Evolutionary conservation across 495 filamentous ascomycete genomes (phyloP), one percentile per base, ranked within the genome.

Genomic region (Penicillium odoratum): DNA sequence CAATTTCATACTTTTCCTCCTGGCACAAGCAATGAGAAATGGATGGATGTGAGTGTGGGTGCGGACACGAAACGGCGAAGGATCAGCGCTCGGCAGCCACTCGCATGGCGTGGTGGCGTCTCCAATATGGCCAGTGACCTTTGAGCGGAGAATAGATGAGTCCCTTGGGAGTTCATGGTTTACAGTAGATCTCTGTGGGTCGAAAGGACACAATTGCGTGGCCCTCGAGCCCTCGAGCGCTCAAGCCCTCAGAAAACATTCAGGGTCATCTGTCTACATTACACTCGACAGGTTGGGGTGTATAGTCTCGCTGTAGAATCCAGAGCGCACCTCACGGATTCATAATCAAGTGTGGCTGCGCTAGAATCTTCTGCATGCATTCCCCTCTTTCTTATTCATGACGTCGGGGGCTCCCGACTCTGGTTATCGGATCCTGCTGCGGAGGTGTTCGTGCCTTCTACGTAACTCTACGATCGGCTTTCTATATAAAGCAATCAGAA

Each of bases 371-470:
- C 34, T 51, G 48, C 48, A 40, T 15, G 16, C 18, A 9, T 16
- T 11, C 33, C 15, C 11, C 30, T 55, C 13, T 42, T 26, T 40
- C 13, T 40, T 40, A 1, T 10, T 36, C 53, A 65, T 65, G 62
- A 65, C 62, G 59, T 61, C 51, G 58, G 62, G 52, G 58, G 62
- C 62, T 50, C 51, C 29, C 11, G 45, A 28, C 8, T 11, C 11
- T 30, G 7, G 36, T n/a, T 40, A 13, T 11, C 1, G 10, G 36
- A n/a, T 15, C 28, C 28, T 48, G 13, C 18, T 48, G 46, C 46
- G 46, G 46, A 48, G 46, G 46, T 48, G 48, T 51, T 51, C 48
- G 48, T 51, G 48, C 31, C 15, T 40, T 40, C 15, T 40, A 7
- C 31, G 5, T 33, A 15, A 40, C 13, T 40, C 38, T 13, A 40